A percentile compares a stretch with the other conserved stretches of the same genome.
phyloP scores from a whole-genome alignment of 345 rosid genomes.

The Leavenworthia alabamica region DNA sequence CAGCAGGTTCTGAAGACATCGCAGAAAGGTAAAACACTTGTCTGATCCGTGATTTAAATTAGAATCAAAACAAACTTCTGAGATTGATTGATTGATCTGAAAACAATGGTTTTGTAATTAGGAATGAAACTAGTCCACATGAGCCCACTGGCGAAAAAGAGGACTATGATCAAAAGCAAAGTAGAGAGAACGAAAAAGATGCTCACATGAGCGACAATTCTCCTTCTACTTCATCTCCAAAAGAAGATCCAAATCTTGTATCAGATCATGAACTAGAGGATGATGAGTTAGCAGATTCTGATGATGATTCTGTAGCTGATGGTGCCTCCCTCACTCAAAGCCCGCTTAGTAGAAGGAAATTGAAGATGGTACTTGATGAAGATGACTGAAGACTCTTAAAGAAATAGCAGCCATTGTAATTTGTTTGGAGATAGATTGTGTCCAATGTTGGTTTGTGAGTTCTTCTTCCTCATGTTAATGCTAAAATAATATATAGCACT shows the following conservation, averaged over 20 bases:
- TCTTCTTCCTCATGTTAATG: too few species aligned
- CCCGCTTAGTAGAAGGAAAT: conserved; percentile 42
- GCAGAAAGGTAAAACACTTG: conserved; percentile 33
- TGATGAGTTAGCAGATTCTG: conserved; percentile 33
- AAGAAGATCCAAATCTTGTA: conserved; percentile 15
- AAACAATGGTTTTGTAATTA: neutral
- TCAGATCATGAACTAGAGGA: conserved; percentile 33
- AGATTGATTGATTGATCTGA: neutral
- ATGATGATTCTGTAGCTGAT: conserved; percentile 44
- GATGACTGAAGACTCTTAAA: conserved; percentile 43
- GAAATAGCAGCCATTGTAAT: too few species aligned
- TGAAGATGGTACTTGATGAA: conserved; percentile 56
- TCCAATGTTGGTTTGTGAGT: too few species aligned
- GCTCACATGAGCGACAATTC: conserved; percentile 11
- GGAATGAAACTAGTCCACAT: conserved; percentile 30
- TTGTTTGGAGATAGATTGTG: too few species aligned
- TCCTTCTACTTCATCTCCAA: conserved; percentile 19
- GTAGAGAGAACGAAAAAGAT: conserved; percentile 10
- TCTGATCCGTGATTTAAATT: neutral
- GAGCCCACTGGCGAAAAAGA: neutral
- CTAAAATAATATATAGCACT: too few species aligned
- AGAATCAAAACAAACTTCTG: neutral
- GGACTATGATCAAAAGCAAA: conserved; percentile 12
- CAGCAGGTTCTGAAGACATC: conserved; percentile 20
- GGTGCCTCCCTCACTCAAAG: conserved; percentile 25